Conservation (phyloP, 2,329 filamentous ascomycete species). For the Clarireedia homoeocarpa region DNA sequence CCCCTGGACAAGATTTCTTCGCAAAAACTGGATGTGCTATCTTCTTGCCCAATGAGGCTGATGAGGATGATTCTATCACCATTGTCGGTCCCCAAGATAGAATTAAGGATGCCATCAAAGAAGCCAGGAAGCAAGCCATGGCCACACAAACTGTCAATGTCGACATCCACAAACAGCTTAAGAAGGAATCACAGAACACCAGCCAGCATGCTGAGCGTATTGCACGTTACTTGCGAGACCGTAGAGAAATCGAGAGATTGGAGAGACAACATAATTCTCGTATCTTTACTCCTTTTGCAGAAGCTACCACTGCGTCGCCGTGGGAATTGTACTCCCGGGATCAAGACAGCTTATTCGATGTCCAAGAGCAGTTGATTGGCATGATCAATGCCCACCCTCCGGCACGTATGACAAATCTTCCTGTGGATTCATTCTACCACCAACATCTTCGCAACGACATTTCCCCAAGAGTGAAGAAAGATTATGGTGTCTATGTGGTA, state of each 20-base stretch:
- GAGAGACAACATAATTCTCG: slow-evolving; percentile 76
- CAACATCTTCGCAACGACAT: slow-evolving; percentile 60
- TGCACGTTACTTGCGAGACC: slow-evolving; percentile 78
- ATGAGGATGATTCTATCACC: slow-evolving; percentile 67
- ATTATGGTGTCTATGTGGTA: slow-evolving; percentile 66
- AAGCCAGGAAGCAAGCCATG: slow-evolving; percentile 80
- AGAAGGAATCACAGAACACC: slow-evolving; percentile 64
- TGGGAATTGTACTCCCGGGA: slow-evolving; percentile 89
- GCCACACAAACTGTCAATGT: slow-evolving; percentile 79
- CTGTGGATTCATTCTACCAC: slow-evolving; percentile 74
- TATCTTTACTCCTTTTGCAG: slow-evolving; percentile 70
- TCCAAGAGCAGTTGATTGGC: slow-evolving; percentile 65
- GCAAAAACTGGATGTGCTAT: slow-evolving; percentile 85
- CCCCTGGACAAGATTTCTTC: slow-evolving; percentile 78
- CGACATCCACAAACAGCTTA: slow-evolving; percentile 74
- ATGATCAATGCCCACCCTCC: slow-evolving; percentile 70
- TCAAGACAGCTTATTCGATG: slow-evolving; percentile 72
- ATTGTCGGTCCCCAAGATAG: slow-evolving; percentile 72
- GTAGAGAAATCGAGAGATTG: slow-evolving; percentile 72
- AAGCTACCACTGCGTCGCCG: slow-evolving; percentile 61
- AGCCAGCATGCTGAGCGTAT: slow-evolving; percentile 76
- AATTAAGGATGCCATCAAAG: slow-evolving; percentile 68
- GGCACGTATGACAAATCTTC: slow-evolving; percentile 56
- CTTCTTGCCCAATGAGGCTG: slow-evolving; percentile 66
- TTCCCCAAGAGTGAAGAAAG: slow-evolving; percentile 53